Conservation (phyloP, 2,329 filamentous ascomycete species). For the Alternaria dauci region DNA sequence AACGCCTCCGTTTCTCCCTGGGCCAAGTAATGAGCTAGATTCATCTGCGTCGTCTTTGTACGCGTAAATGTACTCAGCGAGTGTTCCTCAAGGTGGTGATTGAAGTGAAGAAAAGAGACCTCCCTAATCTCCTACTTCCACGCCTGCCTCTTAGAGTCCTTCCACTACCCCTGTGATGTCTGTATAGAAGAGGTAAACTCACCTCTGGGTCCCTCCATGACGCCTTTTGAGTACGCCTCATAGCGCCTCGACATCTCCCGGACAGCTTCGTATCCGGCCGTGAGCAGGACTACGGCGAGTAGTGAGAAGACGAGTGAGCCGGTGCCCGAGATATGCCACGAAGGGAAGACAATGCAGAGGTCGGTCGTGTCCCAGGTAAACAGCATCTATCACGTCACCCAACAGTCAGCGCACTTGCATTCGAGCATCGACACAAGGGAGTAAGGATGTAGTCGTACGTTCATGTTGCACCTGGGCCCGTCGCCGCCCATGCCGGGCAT, state of each 20-base stretch:
- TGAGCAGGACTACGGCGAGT: slow-evolving; percentile 79
- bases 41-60: slow-evolving; percentile 49
- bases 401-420: not conserved
- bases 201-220: slow-evolving; percentile 43
- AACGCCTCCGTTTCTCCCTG: slow-evolving; percentile 69
- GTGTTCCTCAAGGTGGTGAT: slow-evolving; percentile 22
- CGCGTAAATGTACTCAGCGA: slow-evolving; percentile 40
- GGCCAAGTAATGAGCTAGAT: slow-evolving; percentile 73
- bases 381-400: slow-evolving; percentile 74
- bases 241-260: slow-evolving; percentile 80
- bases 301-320: slow-evolving; percentile 82
- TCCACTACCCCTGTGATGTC: not conserved
- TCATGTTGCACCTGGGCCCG: slow-evolving; percentile 82
- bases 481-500: slow-evolving; percentile 59
- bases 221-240: slow-evolving; percentile 61
- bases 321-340: slow-evolving; percentile 84
- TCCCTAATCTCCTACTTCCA: slow-evolving; percentile 14
- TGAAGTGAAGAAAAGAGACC: slow-evolving; percentile 19
- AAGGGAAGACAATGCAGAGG: slow-evolving; percentile 93
- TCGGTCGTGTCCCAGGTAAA: slow-evolving; percentile 96
- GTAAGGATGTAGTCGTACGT: slow-evolving; percentile 64
- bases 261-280: slow-evolving; percentile 91
- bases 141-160: not conserved
- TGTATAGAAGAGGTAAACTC: slow-evolving; percentile 27
- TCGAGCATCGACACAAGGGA: slow-evolving; percentile 3